phyloP scores from a whole-genome alignment of 345 rosid genomes.

The Dipteronia dyeriana region DNA sequence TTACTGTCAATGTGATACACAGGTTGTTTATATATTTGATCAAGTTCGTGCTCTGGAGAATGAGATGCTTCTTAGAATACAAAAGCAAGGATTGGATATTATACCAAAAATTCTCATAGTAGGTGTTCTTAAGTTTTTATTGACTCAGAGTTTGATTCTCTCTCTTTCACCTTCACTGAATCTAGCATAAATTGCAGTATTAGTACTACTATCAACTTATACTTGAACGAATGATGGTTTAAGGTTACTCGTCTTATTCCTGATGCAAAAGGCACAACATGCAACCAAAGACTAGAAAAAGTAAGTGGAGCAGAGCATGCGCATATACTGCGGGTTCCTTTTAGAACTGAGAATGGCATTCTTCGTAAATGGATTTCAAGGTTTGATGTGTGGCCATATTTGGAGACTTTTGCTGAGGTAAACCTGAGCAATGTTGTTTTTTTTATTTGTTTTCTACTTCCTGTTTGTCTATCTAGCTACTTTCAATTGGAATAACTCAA shows the following conservation, averaged over 20 bases:
- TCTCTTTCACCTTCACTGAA: neutral
- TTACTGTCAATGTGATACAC: neutral
- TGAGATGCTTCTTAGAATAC: slow-evolving; percentile 60
- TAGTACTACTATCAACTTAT: slow-evolving; percentile 1
- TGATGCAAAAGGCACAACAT: slow-evolving; percentile 52
- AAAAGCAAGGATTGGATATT: slow-evolving; percentile 51
- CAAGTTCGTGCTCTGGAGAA: slow-evolving; percentile 69
- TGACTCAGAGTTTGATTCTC: neutral
- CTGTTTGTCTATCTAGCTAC: neutral
- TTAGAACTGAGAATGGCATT: slow-evolving; percentile 50
- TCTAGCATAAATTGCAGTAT: neutral
- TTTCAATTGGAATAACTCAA: neutral
- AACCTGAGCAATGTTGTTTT: slow-evolving; percentile 4
- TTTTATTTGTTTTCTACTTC: neutral
- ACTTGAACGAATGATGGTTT: neutral
- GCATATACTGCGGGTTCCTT: slow-evolving; percentile 51
- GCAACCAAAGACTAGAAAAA: slow-evolving; percentile 56
- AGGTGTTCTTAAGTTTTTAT: slow-evolving; percentile 21
- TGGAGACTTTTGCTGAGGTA: slow-evolving; percentile 58
- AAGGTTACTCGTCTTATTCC: slow-evolving; percentile 54
- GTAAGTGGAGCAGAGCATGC: slow-evolving; percentile 50
- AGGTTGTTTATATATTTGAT: slow-evolving; percentile 65
- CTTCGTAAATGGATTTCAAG: slow-evolving; percentile 60
- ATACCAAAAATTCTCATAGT: slow-evolving; percentile 51
- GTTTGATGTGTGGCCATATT: slow-evolving; percentile 58